Conservation (phyloP, 2,329 filamentous ascomycete species). For the Didymella segeticola region DNA sequence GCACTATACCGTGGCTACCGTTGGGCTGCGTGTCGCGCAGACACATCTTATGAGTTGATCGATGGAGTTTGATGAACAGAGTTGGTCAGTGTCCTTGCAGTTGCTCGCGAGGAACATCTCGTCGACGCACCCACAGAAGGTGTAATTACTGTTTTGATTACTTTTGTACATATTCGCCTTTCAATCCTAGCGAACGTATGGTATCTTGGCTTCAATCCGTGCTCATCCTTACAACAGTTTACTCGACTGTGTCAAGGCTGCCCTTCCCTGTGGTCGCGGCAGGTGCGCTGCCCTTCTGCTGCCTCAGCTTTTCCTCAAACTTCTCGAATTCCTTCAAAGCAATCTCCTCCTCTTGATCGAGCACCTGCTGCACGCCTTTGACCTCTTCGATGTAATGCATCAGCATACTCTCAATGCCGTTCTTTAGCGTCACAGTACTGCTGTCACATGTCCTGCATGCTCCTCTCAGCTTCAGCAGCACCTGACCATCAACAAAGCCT, state of each 20-base stretch:
- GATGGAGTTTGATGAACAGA: too few species aligned
- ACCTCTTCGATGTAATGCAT: slow-evolving; percentile 96
- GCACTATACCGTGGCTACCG: too few species aligned
- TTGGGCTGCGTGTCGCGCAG: too few species aligned
- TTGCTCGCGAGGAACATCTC: background rate
- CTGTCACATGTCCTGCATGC: slow-evolving; percentile 96
- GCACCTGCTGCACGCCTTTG: slow-evolving; percentile 85
- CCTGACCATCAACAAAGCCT: slow-evolving; percentile 85
- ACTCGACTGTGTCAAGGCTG: slow-evolving; percentile 53
- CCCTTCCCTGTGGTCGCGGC: slow-evolving; percentile 59
- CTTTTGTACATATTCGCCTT: background rate
- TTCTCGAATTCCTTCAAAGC: slow-evolving; percentile 87
- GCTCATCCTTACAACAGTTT: background rate
- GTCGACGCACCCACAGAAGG: background rate
- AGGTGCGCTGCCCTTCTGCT: slow-evolving; percentile 63
- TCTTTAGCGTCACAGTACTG: slow-evolving; percentile 95
- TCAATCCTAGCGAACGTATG: background rate
- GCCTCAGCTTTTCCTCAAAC: slow-evolving; percentile 84
- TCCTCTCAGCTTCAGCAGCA: slow-evolving; percentile 85
- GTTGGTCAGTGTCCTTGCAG: too few species aligned
- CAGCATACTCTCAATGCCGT: slow-evolving; percentile 97
- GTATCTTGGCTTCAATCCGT: background rate
- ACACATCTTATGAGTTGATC: too few species aligned
- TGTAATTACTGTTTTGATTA: background rate
- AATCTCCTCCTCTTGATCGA: slow-evolving; percentile 92